phyloP scores from a whole-genome alignment of 108 stramenopile genomes.

The Skeletonema potamos region DNA sequence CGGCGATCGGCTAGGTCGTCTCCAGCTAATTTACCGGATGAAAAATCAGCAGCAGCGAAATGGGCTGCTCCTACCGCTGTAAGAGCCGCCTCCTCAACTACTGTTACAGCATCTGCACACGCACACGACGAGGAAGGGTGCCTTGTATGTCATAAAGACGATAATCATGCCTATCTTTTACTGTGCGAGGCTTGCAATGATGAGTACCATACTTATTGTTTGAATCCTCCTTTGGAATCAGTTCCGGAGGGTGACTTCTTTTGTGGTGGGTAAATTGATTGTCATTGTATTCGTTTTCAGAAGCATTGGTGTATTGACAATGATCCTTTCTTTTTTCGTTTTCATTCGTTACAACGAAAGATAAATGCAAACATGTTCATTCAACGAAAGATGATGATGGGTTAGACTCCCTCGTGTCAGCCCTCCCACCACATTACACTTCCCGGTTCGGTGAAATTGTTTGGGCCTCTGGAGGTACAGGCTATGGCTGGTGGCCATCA shows the following conservation, averaged over 20 bases:
- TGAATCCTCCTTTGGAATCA: conserved; percentile 56
- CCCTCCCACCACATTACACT: conserved; percentile 64
- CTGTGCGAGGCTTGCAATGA: conserved; percentile 82
- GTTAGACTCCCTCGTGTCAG: conserved; percentile 62
- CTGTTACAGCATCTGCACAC: background rate
- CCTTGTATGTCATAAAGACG: conserved; percentile 62
- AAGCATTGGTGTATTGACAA: background rate
- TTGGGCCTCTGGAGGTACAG: conserved; percentile 81
- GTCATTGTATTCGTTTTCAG: conserved; percentile 3
- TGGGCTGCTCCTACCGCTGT: background rate
- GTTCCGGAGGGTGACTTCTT: conserved; percentile 83
- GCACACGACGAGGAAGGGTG: conserved; percentile 54
- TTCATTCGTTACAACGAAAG: conserved; percentile 16
- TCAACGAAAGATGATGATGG: conserved; percentile 49
- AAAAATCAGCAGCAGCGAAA: background rate
- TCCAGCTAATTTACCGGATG: background rate
- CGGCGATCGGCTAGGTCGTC: background rate
- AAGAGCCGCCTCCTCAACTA: background rate
- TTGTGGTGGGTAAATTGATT: conserved; percentile 60
- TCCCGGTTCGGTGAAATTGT: conserved; percentile 82
- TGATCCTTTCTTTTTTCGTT: background rate
- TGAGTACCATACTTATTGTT: conserved; percentile 85
- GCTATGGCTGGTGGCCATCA: conserved; percentile 79
- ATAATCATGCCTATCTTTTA: conserved; percentile 79
- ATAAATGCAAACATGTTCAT: conserved; percentile 51